phyloP scores from a whole-genome alignment of 169 alveolate genomes.

The Eimeria tenella region DNA sequence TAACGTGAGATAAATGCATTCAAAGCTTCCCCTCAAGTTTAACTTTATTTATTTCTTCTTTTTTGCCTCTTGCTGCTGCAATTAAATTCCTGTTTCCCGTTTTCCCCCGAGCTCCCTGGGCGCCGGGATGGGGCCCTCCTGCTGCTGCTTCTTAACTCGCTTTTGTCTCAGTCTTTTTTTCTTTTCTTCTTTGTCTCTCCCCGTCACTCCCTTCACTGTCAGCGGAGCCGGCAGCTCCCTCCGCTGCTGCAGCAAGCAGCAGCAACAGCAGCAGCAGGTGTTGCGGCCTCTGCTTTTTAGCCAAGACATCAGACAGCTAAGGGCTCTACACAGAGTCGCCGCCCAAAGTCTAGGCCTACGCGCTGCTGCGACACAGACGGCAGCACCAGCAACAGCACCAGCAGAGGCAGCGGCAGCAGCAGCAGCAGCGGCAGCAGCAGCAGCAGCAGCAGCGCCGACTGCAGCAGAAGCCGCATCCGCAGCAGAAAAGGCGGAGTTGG shows the following conservation, averaged over 20 bases:
- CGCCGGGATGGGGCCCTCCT: too few relatives aligned
- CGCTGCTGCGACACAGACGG: neutral
- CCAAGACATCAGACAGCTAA: too few relatives aligned
- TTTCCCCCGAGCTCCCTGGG: too few relatives aligned
- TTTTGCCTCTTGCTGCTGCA: too few relatives aligned
- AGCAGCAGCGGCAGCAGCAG: constrained; percentile 10
- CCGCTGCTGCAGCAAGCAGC: neutral
- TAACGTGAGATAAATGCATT: too few relatives aligned
- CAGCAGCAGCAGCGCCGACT: neutral
- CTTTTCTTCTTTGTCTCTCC: neutral
- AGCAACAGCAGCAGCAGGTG: neutral
- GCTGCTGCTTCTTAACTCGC: neutral
- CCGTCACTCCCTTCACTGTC: too few relatives aligned
- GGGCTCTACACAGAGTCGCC: too few relatives aligned
- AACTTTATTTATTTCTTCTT: too few relatives aligned
- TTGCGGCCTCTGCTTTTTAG: too few relatives aligned
- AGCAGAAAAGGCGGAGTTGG: neutral
- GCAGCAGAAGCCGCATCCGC: neutral
- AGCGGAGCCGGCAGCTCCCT: neutral
- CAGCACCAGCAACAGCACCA: neutral
- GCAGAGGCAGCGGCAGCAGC: neutral
- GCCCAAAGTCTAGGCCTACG: too few relatives aligned
- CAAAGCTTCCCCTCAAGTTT: too few relatives aligned
- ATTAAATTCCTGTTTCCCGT: too few relatives aligned
- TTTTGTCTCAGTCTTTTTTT: neutral